Evolutionary conservation across 257 asterid genomes (phyloP), one percentile per base, ranked within the genome.

Genomic region (Euphrasia confusa): DNA sequence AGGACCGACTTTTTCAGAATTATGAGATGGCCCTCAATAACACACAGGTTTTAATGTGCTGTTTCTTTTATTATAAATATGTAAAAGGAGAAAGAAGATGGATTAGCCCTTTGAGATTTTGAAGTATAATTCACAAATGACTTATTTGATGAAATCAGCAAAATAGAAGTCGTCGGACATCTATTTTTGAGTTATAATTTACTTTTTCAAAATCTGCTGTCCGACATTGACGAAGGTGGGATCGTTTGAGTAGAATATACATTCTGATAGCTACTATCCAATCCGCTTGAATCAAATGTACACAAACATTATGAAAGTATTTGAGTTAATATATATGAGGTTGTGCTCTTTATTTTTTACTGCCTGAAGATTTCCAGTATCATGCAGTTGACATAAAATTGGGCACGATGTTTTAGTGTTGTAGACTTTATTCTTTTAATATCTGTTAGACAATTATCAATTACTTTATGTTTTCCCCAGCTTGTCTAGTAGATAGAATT

Each of bases 21-120:
- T 48, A 63, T 55, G 57, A 45, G 26, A 72, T 64, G 71, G 24
- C 66, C 32, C 60, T 45, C 33, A n/a, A n/a, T n/a, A n/a, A n/a
- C 8, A 63, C 12, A 26, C 54, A 53, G 28, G 58, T 66, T 64
- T 40, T 68, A 33, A 13, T 18, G 45, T 68, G 26, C 27, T 48
- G 57, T 32, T 67, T 48, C 55, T 63, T 63, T 54, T 42, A 26
- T 10, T 48, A 42, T 67, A 37, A 67, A 47, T n/a, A 50, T 37
- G 61, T 44, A 18, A 28, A 42, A 7, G 26, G 28, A 21, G 45
- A 45, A 69, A 18, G 58, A 48, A 61, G 42, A 21, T 49, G 18
- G 58, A 60, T 58, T 48, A 57, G 14, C 61, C 18, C 54, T 45
- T 14, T 55, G 39, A 47, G 21, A 7, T 45, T 53, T 18, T 56